Conservation (phyloP, 1,284 basidiomycete species). For the Jaminaea rosea region DNA sequence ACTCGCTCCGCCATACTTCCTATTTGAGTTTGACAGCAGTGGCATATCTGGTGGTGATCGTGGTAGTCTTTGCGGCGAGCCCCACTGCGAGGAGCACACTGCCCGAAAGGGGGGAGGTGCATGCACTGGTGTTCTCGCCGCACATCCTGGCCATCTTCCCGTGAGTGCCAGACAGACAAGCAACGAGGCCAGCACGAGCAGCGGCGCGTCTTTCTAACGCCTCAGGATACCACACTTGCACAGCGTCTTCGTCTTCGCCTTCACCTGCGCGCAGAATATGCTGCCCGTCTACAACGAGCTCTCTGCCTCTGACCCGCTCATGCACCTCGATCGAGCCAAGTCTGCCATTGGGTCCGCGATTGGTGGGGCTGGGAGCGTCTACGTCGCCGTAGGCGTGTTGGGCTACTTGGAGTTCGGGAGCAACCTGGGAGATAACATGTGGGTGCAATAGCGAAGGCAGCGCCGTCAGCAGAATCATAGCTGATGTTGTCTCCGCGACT, state of each 20-base stretch:
- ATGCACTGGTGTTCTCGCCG: constrained; percentile 49
- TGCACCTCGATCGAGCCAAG: constrained; percentile 71
- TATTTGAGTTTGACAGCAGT: constrained; percentile 76
- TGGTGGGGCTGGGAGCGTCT: constrained; percentile 52
- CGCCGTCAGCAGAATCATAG: no score
- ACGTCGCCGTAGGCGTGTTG: constrained; percentile 50
- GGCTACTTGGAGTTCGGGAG: constrained; percentile 94
- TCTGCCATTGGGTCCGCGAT: constrained; percentile 77
- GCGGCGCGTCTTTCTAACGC: no score
- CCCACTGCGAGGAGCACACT: constrained; percentile 18
- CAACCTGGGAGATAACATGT: constrained; percentile 49
- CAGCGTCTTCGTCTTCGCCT: constrained; percentile 54
- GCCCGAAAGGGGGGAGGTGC: constrained; percentile 26
- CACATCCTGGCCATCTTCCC: constrained; percentile 71
- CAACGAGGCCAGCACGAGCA: no score
- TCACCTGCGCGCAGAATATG: constrained; percentile 27
- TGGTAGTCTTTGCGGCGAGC: constrained; percentile 33
- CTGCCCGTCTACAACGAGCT: constrained; percentile 85
- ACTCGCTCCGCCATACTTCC: constrained; percentile 63
- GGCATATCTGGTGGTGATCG: constrained; percentile 47
- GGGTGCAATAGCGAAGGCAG: not conserved
- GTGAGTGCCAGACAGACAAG: no score
- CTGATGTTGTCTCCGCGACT: no score
- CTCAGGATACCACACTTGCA: no score
- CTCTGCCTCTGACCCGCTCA: constrained; percentile 14